Base-by-base conservation (phyloP, 441 rosid species). In the Biscutella laevigata region DNA sequence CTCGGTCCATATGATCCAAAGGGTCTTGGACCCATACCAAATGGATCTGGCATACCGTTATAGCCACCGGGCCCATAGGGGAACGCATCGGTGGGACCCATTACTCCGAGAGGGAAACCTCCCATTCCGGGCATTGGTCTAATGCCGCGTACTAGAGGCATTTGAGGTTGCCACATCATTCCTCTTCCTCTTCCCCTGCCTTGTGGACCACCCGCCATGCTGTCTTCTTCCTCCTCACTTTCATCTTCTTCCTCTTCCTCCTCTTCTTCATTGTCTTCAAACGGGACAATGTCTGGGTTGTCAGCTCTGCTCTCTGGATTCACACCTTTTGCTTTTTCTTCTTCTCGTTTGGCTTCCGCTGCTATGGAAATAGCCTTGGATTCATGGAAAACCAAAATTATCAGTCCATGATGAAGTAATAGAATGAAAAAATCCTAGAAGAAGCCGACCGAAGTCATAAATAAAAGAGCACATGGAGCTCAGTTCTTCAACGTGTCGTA, bases 181-280 rank as follows among this genome's bases (percentile, higher is more conserved):
- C 95, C 99, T 82, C 97, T 79, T 34, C 98, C 95, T 61, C 95
- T 77, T 36, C 95, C 96, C 62, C 95, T 77, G 15, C 89, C 95
- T 72, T 77, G 91, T 42, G 75, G 65, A 57, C 79, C 82, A 8
- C 75, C 42, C 12, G 67, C 72, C 34, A 71, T 71, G 72, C 70
- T 62, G 6, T 78, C 80, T 11, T 72, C 76, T 72, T 78, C 78
- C 61, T 84, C 96, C 14, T 88, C 96, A 59, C 90, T 94, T 29
- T 85, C 96, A 26, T 88, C 96, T 67, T 91, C 98, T 61, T 85
- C 95, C 53, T 90, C 97, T 34, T 91, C 98, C 74, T 91, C 98
- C 74, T 17, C 20, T 68, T 90, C 97, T 76, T 90, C 98, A n/a
- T 90, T 84, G 75, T 90, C 96, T 38, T 92, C 95, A 51, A 92